Conservation (phyloP, 495 filamentous ascomycete genomes). For the Aspergillus baeticus region DNA sequence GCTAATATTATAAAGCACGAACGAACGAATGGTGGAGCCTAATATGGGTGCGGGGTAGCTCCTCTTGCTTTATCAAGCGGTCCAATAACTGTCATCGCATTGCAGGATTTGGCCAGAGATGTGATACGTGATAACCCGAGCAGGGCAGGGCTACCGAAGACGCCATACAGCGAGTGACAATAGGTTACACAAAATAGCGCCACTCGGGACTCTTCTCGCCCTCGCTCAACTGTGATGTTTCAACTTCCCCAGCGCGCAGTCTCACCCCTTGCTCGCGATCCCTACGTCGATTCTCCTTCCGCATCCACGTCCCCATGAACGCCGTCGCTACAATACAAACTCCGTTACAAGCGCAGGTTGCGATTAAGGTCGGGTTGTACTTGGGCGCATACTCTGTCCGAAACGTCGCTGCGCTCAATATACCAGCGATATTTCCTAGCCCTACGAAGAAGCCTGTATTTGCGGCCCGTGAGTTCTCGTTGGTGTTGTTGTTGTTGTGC, state of each 20-base stretch:
- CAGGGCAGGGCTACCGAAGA: neutral
- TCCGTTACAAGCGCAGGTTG: conserved; percentile 69
- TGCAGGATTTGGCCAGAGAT: neutral
- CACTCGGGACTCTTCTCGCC: conserved; percentile 60
- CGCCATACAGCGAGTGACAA: no score
- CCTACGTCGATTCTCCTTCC: conserved; percentile 60
- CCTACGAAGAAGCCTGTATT: conserved; percentile 52
- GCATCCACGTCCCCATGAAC: conserved; percentile 61
- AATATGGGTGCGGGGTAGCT: conserved; percentile 16
- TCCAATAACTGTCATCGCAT: neutral
- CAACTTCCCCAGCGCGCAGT: conserved; percentile 54
- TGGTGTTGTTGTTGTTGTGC: conserved; percentile 74
- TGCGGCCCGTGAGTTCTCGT: conserved; percentile 55
- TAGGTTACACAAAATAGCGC: conserved; percentile 58
- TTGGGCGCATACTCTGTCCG: conserved; percentile 63
- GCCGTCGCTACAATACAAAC: conserved; percentile 56
- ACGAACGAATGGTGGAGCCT: no score
- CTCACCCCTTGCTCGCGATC: conserved; percentile 57
- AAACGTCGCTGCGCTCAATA: conserved; percentile 71
- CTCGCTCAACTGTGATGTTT: conserved; percentile 60
- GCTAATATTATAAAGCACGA: no score
- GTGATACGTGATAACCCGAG: neutral
- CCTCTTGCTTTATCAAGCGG: neutral
- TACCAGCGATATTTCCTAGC: conserved; percentile 68
- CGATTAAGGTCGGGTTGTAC: conserved; percentile 66